A percentile compares a stretch with the other conserved stretches of the same genome.
These are phyloP conservation scores for Lagenidium giganteum DNA, from an alignment of 352 stramenopile species.

Conservation along the genomic window DNA sequence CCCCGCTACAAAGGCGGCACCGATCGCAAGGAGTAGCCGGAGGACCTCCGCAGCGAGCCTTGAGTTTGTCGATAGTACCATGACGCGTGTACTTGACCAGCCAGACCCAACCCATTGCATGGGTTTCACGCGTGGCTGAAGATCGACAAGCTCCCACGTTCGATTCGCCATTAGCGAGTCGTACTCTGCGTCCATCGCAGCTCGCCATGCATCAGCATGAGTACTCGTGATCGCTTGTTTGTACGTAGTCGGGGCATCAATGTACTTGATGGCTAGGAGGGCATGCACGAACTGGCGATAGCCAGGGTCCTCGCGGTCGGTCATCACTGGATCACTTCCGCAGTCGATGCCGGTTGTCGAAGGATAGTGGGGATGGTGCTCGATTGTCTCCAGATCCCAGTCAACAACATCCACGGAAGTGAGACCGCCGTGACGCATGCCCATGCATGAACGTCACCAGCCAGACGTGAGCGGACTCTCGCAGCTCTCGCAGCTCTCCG, in stretches of 20 bases:
- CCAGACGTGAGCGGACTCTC: no score
- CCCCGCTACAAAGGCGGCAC: not conserved
- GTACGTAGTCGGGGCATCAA: conserved; percentile 7
- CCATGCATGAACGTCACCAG: no score
- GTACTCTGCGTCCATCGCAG: conserved; percentile 6
- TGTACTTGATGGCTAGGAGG: conserved; percentile 5
- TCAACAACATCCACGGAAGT: no score
- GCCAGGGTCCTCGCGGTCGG: not conserved
- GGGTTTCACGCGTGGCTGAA: conserved; percentile 5
- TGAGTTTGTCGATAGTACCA: conserved; percentile 15
- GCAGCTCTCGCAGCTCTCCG: no score
- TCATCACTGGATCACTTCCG: not conserved
- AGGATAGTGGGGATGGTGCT: no score
- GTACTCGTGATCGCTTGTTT: conserved; percentile 7
- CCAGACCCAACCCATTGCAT: conserved; percentile 15
- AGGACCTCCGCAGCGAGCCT: conserved; percentile 12
- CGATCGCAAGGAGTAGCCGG: conserved; percentile 2
- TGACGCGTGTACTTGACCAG: conserved; percentile 11
- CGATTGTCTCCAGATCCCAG: no score
- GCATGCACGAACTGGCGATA: conserved; percentile 6
- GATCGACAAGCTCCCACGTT: conserved; percentile 2
- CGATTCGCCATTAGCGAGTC: conserved; percentile 1
- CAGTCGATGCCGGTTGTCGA: conserved; percentile 2
- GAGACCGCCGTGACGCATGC: no score
- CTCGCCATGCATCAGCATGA: conserved; percentile 2